phyloP scores from a whole-genome alignment of 2,329 filamentous ascomycete genomes.

The Hypoxylon sp. region DNA sequence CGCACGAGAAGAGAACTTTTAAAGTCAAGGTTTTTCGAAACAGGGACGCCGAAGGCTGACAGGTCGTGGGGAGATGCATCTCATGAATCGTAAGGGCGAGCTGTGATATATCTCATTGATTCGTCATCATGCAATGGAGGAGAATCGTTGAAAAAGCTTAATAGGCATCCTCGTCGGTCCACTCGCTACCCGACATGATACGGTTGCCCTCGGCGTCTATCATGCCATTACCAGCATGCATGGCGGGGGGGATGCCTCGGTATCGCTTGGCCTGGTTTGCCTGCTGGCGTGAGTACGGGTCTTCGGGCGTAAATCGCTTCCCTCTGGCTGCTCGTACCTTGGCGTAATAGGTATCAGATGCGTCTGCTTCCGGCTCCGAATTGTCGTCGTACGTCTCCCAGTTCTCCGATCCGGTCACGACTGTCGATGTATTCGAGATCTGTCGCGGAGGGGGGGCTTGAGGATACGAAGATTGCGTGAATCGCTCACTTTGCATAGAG shows the following conservation, averaged over 20 bases:
- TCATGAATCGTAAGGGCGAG: slow-evolving; percentile 40
- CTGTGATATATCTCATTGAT: slow-evolving; percentile 34
- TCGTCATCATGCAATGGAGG: slow-evolving; percentile 38
- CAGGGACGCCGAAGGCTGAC: slow-evolving; percentile 22
- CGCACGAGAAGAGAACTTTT: slow-evolving; percentile 3
- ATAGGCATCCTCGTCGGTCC: slow-evolving; percentile 71
- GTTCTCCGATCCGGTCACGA: slow-evolving; percentile 86
- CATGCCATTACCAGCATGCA: slow-evolving; percentile 57
- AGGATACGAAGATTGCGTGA: slow-evolving; percentile 49
- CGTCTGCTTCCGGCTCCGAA: slow-evolving; percentile 78
- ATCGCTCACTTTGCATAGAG: slow-evolving; percentile 53
- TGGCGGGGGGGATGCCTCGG: slow-evolving; percentile 60
- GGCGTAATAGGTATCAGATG: slow-evolving; percentile 80
- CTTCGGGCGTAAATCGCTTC: slow-evolving; percentile 68
- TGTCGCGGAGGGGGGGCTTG: slow-evolving; percentile 64
- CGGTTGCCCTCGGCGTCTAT: slow-evolving; percentile 67
- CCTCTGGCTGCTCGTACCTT: slow-evolving; percentile 74
- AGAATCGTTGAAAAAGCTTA: slow-evolving; percentile 44
- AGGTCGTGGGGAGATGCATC: slow-evolving; percentile 23
- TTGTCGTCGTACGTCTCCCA: slow-evolving; percentile 96
- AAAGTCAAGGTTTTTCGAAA: slow-evolving; percentile 2
- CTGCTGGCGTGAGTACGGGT: slow-evolving; percentile 50
- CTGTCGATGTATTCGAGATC: slow-evolving; percentile 78
- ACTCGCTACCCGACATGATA: slow-evolving; percentile 70
- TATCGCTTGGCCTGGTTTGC: slow-evolving; percentile 60